Percentiles rank a stretch among this genome's conserved stretches.
phyloP scores from a whole-genome alignment of 1,139 yeast genomes.

The Kodamaea sp. region DNA sequence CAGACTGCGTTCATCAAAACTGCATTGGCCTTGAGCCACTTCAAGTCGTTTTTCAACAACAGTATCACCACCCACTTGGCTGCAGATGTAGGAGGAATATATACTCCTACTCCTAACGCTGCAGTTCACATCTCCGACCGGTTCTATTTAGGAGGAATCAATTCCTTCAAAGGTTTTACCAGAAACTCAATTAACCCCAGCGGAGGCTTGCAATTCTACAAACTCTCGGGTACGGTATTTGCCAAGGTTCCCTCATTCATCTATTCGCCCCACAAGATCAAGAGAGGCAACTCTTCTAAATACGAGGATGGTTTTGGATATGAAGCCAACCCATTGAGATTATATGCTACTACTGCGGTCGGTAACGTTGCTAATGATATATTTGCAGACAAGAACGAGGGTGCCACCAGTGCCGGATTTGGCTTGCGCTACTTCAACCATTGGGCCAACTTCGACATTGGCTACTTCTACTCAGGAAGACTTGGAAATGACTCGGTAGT shows the following conservation, averaged over 20 bases:
- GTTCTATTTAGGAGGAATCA: slow-evolving; percentile 50
- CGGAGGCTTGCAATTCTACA: slow-evolving; percentile 47
- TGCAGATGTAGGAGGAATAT: slow-evolving; percentile 39
- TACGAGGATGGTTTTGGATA: slow-evolving; percentile 17
- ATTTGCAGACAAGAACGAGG: slow-evolving; percentile 20
- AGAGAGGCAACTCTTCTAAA: slow-evolving; percentile 12
- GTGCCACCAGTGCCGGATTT: slow-evolving; percentile 41
- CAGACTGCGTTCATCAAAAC: slow-evolving; percentile 30
- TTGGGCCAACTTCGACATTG: slow-evolving; percentile 50
- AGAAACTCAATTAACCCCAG: slow-evolving; percentile 36
- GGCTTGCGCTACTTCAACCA: slow-evolving; percentile 45
- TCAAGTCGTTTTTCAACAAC: slow-evolving; percentile 40
- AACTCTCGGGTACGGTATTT: slow-evolving; percentile 34
- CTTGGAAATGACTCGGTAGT: slow-evolving; percentile 19
- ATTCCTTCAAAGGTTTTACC: slow-evolving; percentile 41
- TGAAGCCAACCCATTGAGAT: slow-evolving; percentile 43
- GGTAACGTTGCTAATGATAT: slow-evolving; percentile 38
- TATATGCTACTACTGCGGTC: slow-evolving; percentile 38
- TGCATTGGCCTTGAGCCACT: slow-evolving; percentile 28
- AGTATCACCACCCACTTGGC: slow-evolving; percentile 38
- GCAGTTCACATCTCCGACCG: slow-evolving; percentile 48
- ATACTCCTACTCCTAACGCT: slow-evolving; percentile 20
- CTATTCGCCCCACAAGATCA: slow-evolving; percentile 19
- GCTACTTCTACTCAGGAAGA: slow-evolving; percentile 43
- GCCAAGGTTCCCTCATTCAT: slow-evolving; percentile 39